Conservation (phyloP, 73 alveolate genomes). For the Effrenium voratum region DNA sequence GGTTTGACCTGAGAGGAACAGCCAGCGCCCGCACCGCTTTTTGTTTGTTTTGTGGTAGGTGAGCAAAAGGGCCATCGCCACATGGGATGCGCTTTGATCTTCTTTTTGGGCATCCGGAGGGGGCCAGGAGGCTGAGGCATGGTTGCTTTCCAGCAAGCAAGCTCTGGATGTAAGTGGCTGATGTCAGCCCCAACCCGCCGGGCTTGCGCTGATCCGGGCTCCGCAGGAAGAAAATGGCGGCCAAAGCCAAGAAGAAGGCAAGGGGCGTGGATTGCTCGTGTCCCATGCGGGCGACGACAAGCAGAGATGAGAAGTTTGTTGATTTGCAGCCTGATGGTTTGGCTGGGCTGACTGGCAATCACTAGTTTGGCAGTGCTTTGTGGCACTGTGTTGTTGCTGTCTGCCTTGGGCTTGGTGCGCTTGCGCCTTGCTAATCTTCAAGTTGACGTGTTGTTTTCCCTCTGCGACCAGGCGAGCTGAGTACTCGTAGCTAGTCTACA, state of each 20-base stretch:
- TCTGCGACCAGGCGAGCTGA: neutral
- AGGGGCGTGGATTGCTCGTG: no score
- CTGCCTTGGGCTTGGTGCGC: neutral
- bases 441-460: neutral
- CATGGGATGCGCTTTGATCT: neutral
- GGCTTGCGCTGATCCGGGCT: neutral
- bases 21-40: neutral
- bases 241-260: conserved; percentile 14
- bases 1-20: neutral
- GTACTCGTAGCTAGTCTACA: neutral
- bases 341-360: neutral
- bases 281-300: no score
- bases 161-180: neutral
- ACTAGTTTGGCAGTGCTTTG: neutral
- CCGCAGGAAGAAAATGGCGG: conserved; percentile 1
- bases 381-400: neutral
- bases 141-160: neutral
- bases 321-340: no score
- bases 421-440: neutral
- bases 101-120: neutral
- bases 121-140: neutral
- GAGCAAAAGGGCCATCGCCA: neutral
- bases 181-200: neutral
- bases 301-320: no score
- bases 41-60: neutral